These are phyloP conservation scores for Amanita molliuscula DNA, from an alignment of 768 basidiomycete species.

Conservation along the genomic window DNA sequence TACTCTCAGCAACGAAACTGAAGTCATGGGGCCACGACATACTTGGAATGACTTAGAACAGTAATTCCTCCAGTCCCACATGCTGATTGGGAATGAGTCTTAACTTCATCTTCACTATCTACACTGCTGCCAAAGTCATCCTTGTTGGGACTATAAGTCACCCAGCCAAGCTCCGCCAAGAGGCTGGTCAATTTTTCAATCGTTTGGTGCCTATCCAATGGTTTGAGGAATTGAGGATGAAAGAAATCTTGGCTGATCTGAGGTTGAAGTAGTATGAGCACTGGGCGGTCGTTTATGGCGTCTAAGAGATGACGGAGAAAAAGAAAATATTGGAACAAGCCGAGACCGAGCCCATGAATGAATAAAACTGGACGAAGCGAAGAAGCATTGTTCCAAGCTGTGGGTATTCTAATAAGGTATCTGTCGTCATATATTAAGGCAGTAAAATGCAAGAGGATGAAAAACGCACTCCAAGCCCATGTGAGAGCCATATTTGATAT, in stretches of 20 bases:
- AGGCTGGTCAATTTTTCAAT: slow-evolving; percentile 46
- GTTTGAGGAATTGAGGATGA: slow-evolving; percentile 60
- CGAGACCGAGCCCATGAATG: slow-evolving; percentile 83
- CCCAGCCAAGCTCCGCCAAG: slow-evolving; percentile 59
- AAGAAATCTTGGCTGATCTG: slow-evolving; percentile 84
- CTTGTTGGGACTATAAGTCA: slow-evolving; percentile 17
- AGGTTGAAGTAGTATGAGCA: slow-evolving; percentile 71
- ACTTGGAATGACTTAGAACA: slow-evolving; percentile 87
- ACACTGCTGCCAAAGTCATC: slow-evolving; percentile 10
- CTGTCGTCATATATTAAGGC: slow-evolving; percentile 21
- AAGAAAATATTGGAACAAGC: slow-evolving; percentile 59
- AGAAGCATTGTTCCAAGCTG: slow-evolving; percentile 45
- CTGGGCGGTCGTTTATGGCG: slow-evolving; percentile 52
- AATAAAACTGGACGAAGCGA: slow-evolving; percentile 70
- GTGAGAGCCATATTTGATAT: slow-evolving; percentile 33
- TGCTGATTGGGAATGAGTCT: slow-evolving; percentile 12
- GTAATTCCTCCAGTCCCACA: slow-evolving; percentile 47
- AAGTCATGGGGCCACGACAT: slow-evolving; percentile 13
- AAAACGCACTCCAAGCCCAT: slow-evolving; percentile 60
- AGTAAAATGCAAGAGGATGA: background rate
- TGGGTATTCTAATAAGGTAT: slow-evolving; percentile 67
- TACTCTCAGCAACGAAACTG: slow-evolving; percentile 3
- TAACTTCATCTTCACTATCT: slow-evolving; percentile 18
- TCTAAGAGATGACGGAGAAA: slow-evolving; percentile 50
- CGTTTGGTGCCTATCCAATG: slow-evolving; percentile 54